phyloP scores from a whole-genome alignment of 192 early-diverging fungal species.

The Coemansia sp. region DNA sequence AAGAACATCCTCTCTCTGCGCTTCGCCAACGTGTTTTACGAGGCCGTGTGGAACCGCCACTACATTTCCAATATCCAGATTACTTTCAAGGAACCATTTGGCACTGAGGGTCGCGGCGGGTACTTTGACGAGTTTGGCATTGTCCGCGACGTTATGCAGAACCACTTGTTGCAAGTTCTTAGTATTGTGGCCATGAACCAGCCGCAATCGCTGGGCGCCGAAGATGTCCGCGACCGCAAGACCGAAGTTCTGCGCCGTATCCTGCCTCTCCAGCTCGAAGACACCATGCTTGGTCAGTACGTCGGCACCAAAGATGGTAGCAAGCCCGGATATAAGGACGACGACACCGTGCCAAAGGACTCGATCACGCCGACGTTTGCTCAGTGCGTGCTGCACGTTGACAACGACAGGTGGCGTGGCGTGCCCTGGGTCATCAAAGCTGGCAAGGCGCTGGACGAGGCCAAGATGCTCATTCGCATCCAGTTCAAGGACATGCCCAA shows the following conservation, averaged over 20 bases:
- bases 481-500: conserved; percentile 92
- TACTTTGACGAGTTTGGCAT: conserved; percentile 99
- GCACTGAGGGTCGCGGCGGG: conserved; percentile 94
- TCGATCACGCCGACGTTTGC: conserved; percentile 92
- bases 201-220: conserved; percentile 78
- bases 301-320: conserved; percentile 71
- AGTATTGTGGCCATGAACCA: conserved; percentile 93
- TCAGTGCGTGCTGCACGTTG: conserved; percentile 78
- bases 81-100: conserved; percentile 96
- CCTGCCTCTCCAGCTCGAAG: conserved; percentile 70
- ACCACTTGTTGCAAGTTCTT: conserved; percentile 91
- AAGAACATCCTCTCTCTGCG: conserved; percentile 92
- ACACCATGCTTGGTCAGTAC: conserved; percentile 92
- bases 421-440: conserved; percentile 71
- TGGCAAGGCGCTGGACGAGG: conserved; percentile 87
- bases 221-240: conserved; percentile 94
- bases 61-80: conserved; percentile 92
- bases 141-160: conserved; percentile 94
- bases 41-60: conserved; percentile 84
- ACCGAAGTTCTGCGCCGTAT: conserved; percentile 85
- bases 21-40: conserved; percentile 92
- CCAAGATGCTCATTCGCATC: conserved; percentile 90
- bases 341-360: conserved; percentile 81
- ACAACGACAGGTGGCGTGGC: conserved; percentile 89
- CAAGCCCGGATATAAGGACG: conserved; percentile 89